phyloP scores from a whole-genome alignment of 805 yeast genomes.

The Myxozyma neglecta region DNA sequence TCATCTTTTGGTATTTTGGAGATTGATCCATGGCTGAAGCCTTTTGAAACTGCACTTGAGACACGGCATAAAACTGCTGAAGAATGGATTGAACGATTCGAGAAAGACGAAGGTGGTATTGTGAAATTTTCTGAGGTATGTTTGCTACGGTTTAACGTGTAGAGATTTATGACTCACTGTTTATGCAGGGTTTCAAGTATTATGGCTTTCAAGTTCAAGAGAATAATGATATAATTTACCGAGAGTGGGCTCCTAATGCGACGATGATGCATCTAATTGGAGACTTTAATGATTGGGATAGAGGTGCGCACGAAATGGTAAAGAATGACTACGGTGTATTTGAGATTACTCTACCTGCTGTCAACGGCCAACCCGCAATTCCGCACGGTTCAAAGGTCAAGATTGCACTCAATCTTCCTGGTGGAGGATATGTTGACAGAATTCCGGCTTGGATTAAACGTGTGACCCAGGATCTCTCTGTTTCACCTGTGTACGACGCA shows the following conservation, averaged over 20 bases:
- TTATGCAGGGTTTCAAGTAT: slow-evolving; percentile 56
- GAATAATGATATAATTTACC: slow-evolving; percentile 58
- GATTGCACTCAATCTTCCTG: slow-evolving; percentile 61
- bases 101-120: slow-evolving; percentile 63
- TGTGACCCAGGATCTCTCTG: slow-evolving; percentile 63
- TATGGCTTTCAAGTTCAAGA: slow-evolving; percentile 71
- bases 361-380: slow-evolving; percentile 59
- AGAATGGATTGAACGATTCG: slow-evolving; percentile 59
- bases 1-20: slow-evolving; percentile 48
- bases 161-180: background rate
- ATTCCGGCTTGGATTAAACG: slow-evolving; percentile 87
- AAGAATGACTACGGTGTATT: slow-evolving; percentile 74
- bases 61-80: slow-evolving; percentile 67
- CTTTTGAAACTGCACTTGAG: slow-evolving; percentile 65
- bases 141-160: background rate
- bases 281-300: slow-evolving; percentile 86
- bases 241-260: slow-evolving; percentile 93
- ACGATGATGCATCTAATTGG: slow-evolving; percentile 74
- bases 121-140: slow-evolving; percentile 56
- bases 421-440: slow-evolving; percentile 72
- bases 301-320: slow-evolving; percentile 53
- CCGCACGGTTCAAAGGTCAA: slow-evolving; percentile 75
- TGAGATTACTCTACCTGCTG: slow-evolving; percentile 58
- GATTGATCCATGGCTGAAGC: slow-evolving; percentile 84
- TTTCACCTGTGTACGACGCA: slow-evolving; percentile 66